A percentile compares a stretch with the other conserved stretches of the same genome.
Evolutionary conservation across 108 stramenopile genomes (phyloP).

Genomic region (Conticribra guillardii): DNA sequence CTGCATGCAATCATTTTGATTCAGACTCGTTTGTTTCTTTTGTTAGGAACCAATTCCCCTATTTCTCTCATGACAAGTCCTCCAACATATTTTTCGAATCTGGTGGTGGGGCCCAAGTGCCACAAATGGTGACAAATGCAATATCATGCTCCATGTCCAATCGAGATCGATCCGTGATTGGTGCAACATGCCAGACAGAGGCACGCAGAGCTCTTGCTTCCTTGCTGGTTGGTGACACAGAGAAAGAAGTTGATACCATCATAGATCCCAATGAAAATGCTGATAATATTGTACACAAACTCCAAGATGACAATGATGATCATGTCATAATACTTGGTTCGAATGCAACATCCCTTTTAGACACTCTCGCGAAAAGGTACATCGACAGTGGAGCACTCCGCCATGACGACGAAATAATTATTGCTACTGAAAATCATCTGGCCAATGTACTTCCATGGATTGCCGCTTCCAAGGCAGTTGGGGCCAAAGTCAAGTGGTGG

Average conservation of each 20-base stretch:
- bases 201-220: constrained; percentile 55
- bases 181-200: constrained; percentile 43
- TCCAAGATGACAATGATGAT: background rate
- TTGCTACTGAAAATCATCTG: constrained; percentile 80
- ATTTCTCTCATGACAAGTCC: constrained; percentile 44
- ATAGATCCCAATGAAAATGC: background rate
- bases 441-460: constrained; percentile 87
- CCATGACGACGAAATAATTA: constrained; percentile 70
- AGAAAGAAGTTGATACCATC: too few relatives aligned
- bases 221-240: constrained; percentile 59
- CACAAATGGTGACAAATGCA: constrained; percentile 56
- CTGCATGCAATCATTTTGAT: constrained; percentile 7
- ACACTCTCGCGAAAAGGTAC: constrained; percentile 54
- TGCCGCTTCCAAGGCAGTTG: constrained; percentile 43
- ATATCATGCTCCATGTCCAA: constrained; percentile 46
- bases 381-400: constrained; percentile 32
- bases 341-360: constrained; percentile 76
- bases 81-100: constrained; percentile 78
- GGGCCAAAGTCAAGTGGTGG: constrained; percentile 72
- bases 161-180: constrained; percentile 69
- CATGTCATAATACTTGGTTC: constrained; percentile 57
- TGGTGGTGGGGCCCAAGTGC: constrained; percentile 87
- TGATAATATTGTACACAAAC: background rate
- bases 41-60: constrained; percentile 75
- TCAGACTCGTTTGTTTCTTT: constrained; percentile 41